These are phyloP conservation scores for Wickerhamomyces strasburgensis DNA, from an alignment of 805 yeast species.

Conservation along the genomic window DNA sequence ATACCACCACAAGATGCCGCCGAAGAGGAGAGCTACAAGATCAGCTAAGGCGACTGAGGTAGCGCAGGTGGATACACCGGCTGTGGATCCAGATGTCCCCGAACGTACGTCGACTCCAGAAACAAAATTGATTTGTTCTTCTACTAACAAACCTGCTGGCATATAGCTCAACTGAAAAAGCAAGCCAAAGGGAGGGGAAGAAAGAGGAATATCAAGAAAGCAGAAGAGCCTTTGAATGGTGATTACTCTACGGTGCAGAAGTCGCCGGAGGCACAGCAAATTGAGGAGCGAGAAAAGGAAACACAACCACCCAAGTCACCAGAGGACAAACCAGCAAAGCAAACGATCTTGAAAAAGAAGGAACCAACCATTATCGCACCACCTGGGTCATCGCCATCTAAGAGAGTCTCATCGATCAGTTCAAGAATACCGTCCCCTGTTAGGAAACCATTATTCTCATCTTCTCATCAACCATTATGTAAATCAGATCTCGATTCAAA, in stretches of 20 bases:
- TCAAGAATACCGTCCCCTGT: conserved; percentile 22
- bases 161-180: conserved; percentile 2
- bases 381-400: conserved; percentile 4
- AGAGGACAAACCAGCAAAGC: background rate
- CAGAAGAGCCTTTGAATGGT: too few relatives aligned
- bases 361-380: conserved; percentile 3
- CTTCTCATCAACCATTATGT: conserved; percentile 1
- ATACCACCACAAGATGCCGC: conserved; percentile 22
- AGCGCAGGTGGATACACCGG: conserved; percentile 1
- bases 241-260: too few relatives aligned
- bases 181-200: conserved; percentile 3
- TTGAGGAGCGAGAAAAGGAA: background rate
- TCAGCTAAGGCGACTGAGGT: conserved; percentile 11
- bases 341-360: conserved; percentile 1
- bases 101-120: conserved; percentile 7
- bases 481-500: conserved; percentile 10
- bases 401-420: conserved; percentile 2
- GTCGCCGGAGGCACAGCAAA: background rate
- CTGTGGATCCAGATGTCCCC: background rate
- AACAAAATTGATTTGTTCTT: too few relatives aligned
- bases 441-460: conserved; percentile 14
- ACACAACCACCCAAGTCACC: background rate
- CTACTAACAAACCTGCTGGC: too few relatives aligned
- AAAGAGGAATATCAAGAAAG: too few relatives aligned
- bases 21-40: conserved; percentile 21